phyloP scores from a whole-genome alignment of 2,329 filamentous ascomycete genomes.

The Hypoxylon sp. region DNA sequence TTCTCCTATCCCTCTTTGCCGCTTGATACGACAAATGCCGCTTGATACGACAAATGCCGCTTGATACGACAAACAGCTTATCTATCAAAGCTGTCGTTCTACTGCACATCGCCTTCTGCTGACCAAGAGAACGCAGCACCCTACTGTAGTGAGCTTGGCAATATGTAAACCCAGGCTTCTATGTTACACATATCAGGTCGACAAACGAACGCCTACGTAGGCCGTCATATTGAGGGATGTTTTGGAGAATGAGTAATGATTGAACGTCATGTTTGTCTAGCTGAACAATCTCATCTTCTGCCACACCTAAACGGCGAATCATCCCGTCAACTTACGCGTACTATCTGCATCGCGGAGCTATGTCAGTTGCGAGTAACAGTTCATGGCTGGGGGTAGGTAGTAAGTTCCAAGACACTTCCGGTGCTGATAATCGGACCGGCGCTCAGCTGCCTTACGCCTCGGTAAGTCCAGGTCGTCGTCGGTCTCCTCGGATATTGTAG shows the following conservation, averaged over 20 bases:
- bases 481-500: conserved; percentile 17
- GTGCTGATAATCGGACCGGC: conserved; percentile 40
- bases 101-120: conserved; percentile 29
- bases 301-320: conserved; percentile 36
- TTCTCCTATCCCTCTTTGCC: conserved; percentile 21
- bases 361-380: neutral
- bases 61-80: conserved; percentile 9
- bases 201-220: conserved; percentile 39
- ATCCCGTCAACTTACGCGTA: conserved; percentile 40
- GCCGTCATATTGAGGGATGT: conserved; percentile 38
- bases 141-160: conserved; percentile 17
- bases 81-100: conserved; percentile 4
- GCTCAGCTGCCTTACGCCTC: conserved; percentile 34
- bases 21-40: no score
- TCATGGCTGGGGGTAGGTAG: neutral
- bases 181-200: conserved; percentile 24
- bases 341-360: conserved; percentile 9
- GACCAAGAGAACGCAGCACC: conserved; percentile 18
- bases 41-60: no score
- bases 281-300: conserved; percentile 32
- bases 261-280: conserved; percentile 34
- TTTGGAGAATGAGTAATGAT: conserved; percentile 41
- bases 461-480: conserved; percentile 28
- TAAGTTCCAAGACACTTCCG: neutral
- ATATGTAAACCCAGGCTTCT: conserved; percentile 15